phyloP scores from a whole-genome alignment of 1,284 basidiomycete species.

The Puccinia sorghi region DNA sequence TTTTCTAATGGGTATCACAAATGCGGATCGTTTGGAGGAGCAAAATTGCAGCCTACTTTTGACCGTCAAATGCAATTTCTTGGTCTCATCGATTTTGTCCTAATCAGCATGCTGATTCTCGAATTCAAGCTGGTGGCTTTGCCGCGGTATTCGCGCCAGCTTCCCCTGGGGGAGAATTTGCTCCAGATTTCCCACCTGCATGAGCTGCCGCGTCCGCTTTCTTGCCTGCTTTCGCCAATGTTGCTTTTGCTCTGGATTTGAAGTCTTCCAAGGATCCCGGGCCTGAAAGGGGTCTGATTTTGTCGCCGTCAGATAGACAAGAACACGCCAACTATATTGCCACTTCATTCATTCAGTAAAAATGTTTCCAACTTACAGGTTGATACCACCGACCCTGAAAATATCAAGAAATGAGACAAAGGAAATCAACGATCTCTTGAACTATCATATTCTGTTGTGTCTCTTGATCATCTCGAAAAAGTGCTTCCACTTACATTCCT shows the following conservation, averaged over 20 bases:
- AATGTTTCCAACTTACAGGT: background rate
- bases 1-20: background rate
- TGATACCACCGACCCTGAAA: conserved; percentile 8
- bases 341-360: background rate
- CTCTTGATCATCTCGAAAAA: background rate
- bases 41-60: background rate
- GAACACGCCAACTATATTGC: background rate
- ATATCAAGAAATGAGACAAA: background rate
- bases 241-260: background rate
- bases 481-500: background rate
- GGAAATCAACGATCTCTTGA: background rate
- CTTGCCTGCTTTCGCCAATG: background rate
- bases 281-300: conserved; percentile 8
- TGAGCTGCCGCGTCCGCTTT: background rate
- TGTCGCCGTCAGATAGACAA: background rate
- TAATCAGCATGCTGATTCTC: background rate
- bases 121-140: background rate
- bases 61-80: background rate
- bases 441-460: background rate
- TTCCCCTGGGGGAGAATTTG: background rate
- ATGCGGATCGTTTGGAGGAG: background rate
- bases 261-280: conserved; percentile 10
- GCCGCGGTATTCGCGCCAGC: background rate
- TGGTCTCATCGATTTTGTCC: background rate
- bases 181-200: background rate